phyloP scores from a whole-genome alignment of 371 early-diverging fungal genomes.

The Mucor indicus region DNA sequence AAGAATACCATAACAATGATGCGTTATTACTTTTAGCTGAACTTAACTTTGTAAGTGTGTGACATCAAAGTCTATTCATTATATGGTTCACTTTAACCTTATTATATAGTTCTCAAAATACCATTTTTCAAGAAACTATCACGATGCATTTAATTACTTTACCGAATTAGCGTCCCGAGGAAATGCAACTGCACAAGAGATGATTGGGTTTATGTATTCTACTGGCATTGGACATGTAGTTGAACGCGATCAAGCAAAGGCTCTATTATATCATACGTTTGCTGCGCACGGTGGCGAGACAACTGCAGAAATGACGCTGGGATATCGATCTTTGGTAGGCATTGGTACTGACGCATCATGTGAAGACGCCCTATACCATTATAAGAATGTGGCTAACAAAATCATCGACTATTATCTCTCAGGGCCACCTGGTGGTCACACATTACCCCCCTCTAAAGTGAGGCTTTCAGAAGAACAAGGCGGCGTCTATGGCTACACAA shows the following conservation, averaged over 20 bases:
- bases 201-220: conserved; percentile 86
- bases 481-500: conserved; percentile 80
- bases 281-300: conserved; percentile 76
- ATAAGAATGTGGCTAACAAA: conserved; percentile 77
- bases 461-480: conserved; percentile 80
- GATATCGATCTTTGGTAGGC: conserved; percentile 79
- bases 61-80: no score
- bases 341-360: conserved; percentile 82
- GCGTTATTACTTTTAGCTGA: conserved; percentile 54
- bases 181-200: conserved; percentile 84
- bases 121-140: conserved; percentile 51
- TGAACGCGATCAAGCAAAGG: conserved; percentile 62
- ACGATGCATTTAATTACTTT: conserved; percentile 60
- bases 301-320: conserved; percentile 82
- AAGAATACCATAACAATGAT: conserved; percentile 37
- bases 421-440: conserved; percentile 86
- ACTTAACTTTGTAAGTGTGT: conserved; percentile 51
- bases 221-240: conserved; percentile 81
- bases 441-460: conserved; percentile 62
- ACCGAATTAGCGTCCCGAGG: conserved; percentile 61
- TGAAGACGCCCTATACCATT: conserved; percentile 72
- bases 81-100: no score
- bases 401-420: conserved; percentile 65
- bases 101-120: conserved; percentile 58
- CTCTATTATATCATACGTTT: conserved; percentile 80